phyloP scores from a whole-genome alignment of 1,284 basidiomycete genomes.

The Cutaneotrichosporon arboriforme region DNA sequence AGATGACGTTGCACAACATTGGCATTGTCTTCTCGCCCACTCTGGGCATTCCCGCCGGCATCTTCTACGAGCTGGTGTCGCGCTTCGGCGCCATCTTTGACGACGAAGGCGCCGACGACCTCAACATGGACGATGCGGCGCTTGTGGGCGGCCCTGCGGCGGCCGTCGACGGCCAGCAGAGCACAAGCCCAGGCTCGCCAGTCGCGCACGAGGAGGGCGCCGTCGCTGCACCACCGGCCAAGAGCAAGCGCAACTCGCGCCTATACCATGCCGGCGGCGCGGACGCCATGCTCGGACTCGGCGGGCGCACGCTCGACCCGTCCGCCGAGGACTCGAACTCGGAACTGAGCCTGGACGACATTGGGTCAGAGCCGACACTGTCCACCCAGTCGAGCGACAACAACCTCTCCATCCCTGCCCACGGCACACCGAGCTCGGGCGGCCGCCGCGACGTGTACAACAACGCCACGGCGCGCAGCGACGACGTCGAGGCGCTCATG shows the following conservation, averaged over 20 bases:
- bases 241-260: constrained; percentile 44
- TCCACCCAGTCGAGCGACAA: constrained; percentile 14
- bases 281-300: constrained; percentile 41
- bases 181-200: background rate
- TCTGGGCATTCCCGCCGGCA: constrained; percentile 86
- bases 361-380: constrained; percentile 14
- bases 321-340: constrained; percentile 16
- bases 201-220: background rate
- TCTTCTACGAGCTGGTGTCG: constrained; percentile 85
- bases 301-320: constrained; percentile 40
- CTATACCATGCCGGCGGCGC: constrained; percentile 44
- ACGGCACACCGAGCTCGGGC: background rate
- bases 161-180: constrained; percentile 36
- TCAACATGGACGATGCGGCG: constrained; percentile 11
- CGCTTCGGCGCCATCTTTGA: constrained; percentile 88
- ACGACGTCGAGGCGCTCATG: constrained; percentile 6
- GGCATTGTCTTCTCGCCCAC: constrained; percentile 97
- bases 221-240: constrained; percentile 6
- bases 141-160: constrained; percentile 17
- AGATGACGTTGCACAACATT: constrained; percentile 98
- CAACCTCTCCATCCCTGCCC: constrained; percentile 7
- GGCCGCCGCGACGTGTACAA: background rate
- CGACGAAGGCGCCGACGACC: constrained; percentile 48
- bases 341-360: constrained; percentile 16
- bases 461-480: background rate